Evolutionary conservation across 2,329 filamentous ascomycete species (phyloP).

Genomic region (Didymella sp.): DNA sequence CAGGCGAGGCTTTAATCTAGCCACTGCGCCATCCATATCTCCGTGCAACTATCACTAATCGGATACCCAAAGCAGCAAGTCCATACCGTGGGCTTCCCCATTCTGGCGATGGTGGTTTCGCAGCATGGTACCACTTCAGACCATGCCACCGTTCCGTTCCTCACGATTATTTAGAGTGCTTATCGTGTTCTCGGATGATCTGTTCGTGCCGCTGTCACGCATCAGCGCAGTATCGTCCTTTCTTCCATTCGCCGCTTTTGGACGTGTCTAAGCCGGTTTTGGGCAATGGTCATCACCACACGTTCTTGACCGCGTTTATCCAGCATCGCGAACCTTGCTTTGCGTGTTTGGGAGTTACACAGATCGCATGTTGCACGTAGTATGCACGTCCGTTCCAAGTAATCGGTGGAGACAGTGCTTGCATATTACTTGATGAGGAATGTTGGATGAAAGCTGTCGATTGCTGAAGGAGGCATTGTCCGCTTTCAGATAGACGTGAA

Average conservation of each 20-base stretch:
- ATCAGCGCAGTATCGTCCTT: background rate
- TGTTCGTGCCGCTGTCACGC: slow-evolving; percentile 4
- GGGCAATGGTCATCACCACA: slow-evolving; percentile 16
- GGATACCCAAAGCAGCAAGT: background rate
- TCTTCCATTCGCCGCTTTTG: background rate
- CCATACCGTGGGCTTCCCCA: background rate
- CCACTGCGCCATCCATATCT: too few relatives aligned
- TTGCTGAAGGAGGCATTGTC: slow-evolving; percentile 33
- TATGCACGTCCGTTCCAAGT: background rate
- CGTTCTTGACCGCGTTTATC: background rate
- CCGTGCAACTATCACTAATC: background rate
- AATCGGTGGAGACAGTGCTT: slow-evolving; percentile 5
- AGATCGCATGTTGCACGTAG: background rate
- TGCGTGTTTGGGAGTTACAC: background rate
- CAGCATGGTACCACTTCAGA: background rate
- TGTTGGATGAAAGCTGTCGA: slow-evolving; percentile 23
- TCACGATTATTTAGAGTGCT: background rate
- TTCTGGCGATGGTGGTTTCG: background rate
- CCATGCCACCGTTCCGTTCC: background rate
- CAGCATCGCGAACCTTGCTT: background rate
- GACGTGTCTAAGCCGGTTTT: slow-evolving; percentile 1
- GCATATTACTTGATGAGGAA: slow-evolving; percentile 22
- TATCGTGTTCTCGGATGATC: background rate
- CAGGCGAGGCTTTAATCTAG: background rate
- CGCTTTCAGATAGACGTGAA: slow-evolving; percentile 18